phyloP scores from a whole-genome alignment of 176 grass and related monocot species.

The Aechmea fasciata region DNA sequence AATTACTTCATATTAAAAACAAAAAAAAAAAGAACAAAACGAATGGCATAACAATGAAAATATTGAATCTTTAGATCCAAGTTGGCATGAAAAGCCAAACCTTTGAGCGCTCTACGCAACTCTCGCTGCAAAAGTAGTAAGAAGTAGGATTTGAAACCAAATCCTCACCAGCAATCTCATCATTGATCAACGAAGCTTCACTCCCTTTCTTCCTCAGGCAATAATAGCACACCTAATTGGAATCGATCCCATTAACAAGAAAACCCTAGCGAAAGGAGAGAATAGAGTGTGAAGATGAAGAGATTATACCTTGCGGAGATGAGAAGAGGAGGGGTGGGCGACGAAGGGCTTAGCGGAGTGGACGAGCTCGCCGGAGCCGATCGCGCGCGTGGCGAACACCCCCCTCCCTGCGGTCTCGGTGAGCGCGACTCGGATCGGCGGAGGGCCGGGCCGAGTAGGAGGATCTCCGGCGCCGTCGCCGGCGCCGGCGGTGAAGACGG shows the following conservation, averaged over 20 bases:
- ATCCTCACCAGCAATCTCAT: neutral
- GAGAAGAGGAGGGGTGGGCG: slow-evolving; percentile 45
- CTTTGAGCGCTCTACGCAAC: slow-evolving; percentile 52
- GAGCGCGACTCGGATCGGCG: slow-evolving; percentile 47
- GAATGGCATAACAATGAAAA: no score
- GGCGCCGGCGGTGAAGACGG: slow-evolving; percentile 16
- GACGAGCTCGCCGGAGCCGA: slow-evolving; percentile 46
- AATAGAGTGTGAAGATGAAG: slow-evolving; percentile 1
- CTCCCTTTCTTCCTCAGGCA: slow-evolving; percentile 51
- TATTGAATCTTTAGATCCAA: no score
- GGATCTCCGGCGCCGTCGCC: slow-evolving; percentile 11
- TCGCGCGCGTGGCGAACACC: slow-evolving; percentile 56
- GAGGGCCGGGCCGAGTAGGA: slow-evolving; percentile 18
- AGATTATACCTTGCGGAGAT: slow-evolving; percentile 40
- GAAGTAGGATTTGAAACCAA: neutral
- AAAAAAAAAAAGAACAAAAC: no score
- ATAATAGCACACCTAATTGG: slow-evolving; percentile 63
- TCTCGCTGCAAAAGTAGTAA: slow-evolving; percentile 56
- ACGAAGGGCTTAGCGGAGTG: slow-evolving; percentile 70
- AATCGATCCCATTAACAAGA: neutral
- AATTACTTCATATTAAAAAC: no score
- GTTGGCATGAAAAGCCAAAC: slow-evolving; percentile 10
- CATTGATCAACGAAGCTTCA: neutral
- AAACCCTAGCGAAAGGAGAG: neutral
- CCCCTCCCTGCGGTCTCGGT: slow-evolving; percentile 63